Evolutionary conservation across 257 asterid species (phyloP), one percentile per base, ranked within the genome.

Genomic region (Apocynum venetum): DNA sequence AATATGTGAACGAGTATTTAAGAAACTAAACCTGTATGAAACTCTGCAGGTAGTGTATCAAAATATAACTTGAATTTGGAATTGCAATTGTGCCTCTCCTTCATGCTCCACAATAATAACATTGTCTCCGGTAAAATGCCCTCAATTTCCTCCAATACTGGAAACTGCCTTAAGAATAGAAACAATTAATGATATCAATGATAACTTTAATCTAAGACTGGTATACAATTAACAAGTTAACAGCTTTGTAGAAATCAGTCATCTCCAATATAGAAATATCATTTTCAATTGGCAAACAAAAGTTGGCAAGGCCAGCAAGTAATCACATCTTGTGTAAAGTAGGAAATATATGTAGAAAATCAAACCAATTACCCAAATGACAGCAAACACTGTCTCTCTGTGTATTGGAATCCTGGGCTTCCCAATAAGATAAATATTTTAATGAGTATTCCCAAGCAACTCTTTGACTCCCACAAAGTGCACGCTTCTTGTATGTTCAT

Each of bases 101-200:
- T 95, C 96, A 95, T 91, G 96, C 98, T 91, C 98, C 98, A 95
- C 80, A 95, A 84, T 55, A 95, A 91, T 87, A 95, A 76, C 96
- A 95, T 89, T 76, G 98, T 95, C 87, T 93, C 98, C 73, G 84
- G 87, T 46, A 96, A 87, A 72, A 93, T 90, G 80, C 96, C 96
- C 9, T 87, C 94, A 72, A 90, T 68, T 78, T 82, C 86, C 78
- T 80, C 86, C 87, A 93, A 80, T 75, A 93, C 68, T 60, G 95
- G 92, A 81, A 89, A 85, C 98, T 93, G 85, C 88, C 87, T 85
- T 88, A 83, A 81, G 79, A 81, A 79, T 19, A 46, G 53, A 67
- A 72, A 52, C 14, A 19, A 79, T 43, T 41, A 80, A 38, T 59
- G 10, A 67, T 13, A 46, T 57, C 11, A 67, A 52, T 10, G 25